These are phyloP conservation scores for Perkinsus olseni DNA, from an alignment of 169 alveolate genomes.

Conservation along the genomic window DNA sequence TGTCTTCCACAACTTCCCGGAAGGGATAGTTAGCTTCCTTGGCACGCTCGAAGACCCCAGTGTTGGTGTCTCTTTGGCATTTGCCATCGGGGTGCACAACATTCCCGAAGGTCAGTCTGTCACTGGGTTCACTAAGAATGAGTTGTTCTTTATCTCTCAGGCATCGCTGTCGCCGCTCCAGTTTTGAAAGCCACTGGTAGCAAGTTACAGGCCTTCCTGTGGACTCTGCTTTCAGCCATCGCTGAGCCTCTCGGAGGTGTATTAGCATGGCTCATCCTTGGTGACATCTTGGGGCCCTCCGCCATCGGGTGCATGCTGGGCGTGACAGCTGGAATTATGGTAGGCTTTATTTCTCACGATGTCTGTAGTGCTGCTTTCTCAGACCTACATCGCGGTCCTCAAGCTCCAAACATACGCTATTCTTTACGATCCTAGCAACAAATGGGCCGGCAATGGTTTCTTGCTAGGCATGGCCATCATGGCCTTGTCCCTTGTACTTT, in stretches of 20 bases:
- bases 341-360: neutral
- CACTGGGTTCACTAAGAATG: neutral
- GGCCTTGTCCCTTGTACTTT: neutral
- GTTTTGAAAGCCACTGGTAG: neutral
- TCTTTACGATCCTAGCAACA: neutral
- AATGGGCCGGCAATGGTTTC: neutral
- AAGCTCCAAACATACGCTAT: neutral
- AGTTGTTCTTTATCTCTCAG: neutral
- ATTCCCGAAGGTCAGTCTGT: constrained; percentile 18
- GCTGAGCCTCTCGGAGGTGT: neutral
- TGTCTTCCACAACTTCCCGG: constrained; percentile 21
- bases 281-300: neutral
- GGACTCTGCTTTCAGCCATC: neutral
- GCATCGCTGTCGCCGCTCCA: neutral
- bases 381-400: neutral
- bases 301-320: neutral
- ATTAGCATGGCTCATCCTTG: neutral
- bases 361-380: neutral
- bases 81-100: constrained; percentile 21
- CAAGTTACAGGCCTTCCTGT: neutral
- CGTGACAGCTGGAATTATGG: neutral
- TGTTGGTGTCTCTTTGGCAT: constrained; percentile 9
- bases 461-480: neutral
- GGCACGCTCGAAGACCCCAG: neutral
- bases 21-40: constrained; percentile 13